Evolutionary conservation across 768 basidiomycete species (phyloP).

Genomic region (Xanthoconium purpureum): DNA sequence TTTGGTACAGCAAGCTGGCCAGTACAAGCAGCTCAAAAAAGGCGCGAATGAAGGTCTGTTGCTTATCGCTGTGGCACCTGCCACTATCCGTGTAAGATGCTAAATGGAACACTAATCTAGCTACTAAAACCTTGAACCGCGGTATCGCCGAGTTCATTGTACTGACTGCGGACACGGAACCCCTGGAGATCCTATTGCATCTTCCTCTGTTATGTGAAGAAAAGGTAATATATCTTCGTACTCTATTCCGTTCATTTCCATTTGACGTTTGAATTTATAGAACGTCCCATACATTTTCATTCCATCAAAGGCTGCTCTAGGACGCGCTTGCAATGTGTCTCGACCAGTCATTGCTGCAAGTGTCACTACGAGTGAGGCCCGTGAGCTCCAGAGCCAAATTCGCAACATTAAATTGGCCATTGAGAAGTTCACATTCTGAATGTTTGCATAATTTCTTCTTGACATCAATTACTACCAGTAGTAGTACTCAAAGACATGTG

Average conservation of each 20-base stretch:
- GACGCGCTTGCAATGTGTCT: constrained; percentile 93
- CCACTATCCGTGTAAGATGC: not conserved
- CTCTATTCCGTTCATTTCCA: not conserved
- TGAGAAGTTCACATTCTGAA: constrained; percentile 59
- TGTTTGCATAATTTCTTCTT: not conserved
- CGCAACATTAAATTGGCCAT: constrained; percentile 78
- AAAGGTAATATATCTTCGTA: constrained; percentile 55
- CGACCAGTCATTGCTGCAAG: constrained; percentile 93
- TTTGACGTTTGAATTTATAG: constrained; percentile 37
- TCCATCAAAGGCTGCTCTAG: constrained; percentile 91
- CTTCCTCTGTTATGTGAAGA: constrained; percentile 97
- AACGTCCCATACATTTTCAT: constrained; percentile 97
- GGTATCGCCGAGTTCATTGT: constrained; percentile 98
- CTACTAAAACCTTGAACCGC: constrained; percentile 97
- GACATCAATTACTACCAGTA: not conserved
- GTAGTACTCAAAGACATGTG: constrained; percentile 10
- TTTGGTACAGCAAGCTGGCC: constrained; percentile 90
- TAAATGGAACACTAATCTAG: constrained; percentile 39
- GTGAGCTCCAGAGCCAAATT: constrained; percentile 88
- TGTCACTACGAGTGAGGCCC: constrained; percentile 93
- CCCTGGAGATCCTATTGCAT: constrained; percentile 95
- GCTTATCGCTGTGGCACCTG: not conserved
- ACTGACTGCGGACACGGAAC: constrained; percentile 94
- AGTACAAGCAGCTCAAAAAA: constrained; percentile 98
- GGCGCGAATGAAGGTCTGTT: constrained; percentile 92